phyloP scores from a whole-genome alignment of 192 early-diverging fungal genomes.

The Backusella macrospora region DNA sequence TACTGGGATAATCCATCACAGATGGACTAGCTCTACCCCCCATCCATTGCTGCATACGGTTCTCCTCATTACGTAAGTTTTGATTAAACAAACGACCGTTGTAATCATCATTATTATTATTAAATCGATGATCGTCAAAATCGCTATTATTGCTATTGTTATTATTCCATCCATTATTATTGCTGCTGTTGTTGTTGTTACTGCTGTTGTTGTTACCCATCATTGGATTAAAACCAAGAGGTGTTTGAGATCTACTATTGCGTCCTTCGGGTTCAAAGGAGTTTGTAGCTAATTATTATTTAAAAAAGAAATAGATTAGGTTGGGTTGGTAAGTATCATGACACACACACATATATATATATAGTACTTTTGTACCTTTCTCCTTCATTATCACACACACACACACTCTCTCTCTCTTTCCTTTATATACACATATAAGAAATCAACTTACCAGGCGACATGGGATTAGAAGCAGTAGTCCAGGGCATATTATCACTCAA shows the following conservation, averaged over 20 bases:
- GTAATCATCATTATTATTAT: neutral
- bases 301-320: too few relatives aligned
- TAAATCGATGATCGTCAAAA: neutral
- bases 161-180: neutral
- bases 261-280: conserved; percentile 6
- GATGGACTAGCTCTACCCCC: neutral
- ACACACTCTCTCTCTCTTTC: too few relatives aligned
- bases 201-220: neutral
- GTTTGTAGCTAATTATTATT: neutral
- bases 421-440: neutral
- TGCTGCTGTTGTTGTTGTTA: neutral
- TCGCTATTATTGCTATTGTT: neutral
- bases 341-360: neutral
- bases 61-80: neutral
- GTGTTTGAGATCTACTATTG: neutral
- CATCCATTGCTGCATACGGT: neutral
- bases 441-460: conserved; percentile 10
- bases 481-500: conserved; percentile 20
- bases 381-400: too few relatives aligned
- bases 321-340: too few relatives aligned
- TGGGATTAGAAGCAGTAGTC: neutral
- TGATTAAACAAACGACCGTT: neutral
- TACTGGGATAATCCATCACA: conserved; percentile 11
- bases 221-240: neutral
- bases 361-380: too few relatives aligned